phyloP scores from a whole-genome alignment of 2,329 filamentous ascomycete genomes.

The Leptographium radiaticola region DNA sequence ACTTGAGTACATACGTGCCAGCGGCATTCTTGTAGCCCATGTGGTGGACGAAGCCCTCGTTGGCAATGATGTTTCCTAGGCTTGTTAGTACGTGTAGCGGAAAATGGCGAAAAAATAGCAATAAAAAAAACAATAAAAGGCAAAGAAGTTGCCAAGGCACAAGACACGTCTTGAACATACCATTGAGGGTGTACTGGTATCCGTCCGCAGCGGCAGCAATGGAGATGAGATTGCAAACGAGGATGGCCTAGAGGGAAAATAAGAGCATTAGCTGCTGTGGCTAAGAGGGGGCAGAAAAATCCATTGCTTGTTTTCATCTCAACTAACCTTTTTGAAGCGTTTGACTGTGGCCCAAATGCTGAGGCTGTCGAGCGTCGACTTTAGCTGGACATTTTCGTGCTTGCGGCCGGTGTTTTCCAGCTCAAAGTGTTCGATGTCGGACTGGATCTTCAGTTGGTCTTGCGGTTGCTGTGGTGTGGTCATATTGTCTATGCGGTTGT shows the following conservation, averaged over 20 bases:
- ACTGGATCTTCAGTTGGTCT: not conserved
- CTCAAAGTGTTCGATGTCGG: not conserved
- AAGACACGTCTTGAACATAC: not conserved
- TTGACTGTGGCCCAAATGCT: slow-evolving; percentile 3
- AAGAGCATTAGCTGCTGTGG: too few relatives aligned
- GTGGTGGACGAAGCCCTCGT: slow-evolving; percentile 9
- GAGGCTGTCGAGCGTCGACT: slow-evolving; percentile 6
- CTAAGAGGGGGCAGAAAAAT: too few relatives aligned
- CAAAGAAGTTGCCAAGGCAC: too few relatives aligned
- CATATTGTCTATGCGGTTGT: not conserved
- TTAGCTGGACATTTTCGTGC: slow-evolving; percentile 1
- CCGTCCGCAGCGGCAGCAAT: slow-evolving; percentile 8
- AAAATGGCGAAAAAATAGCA: too few relatives aligned
- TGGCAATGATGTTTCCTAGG: slow-evolving; percentile 9
- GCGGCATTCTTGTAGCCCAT: slow-evolving; percentile 6
- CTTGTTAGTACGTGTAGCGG: not conserved
- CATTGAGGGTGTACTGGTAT: slow-evolving; percentile 6
- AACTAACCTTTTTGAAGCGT: slow-evolving; percentile 5
- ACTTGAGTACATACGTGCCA: slow-evolving; percentile 4
- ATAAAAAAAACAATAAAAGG: too few relatives aligned
- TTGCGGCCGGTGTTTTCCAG: not conserved
- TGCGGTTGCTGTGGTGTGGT: not conserved
- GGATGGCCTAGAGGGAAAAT: not conserved
- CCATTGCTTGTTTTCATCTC: not conserved
- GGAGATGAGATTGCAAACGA: slow-evolving; percentile 7